A percentile compares a stretch with the other conserved stretches of the same genome.
Conservation (phyloP, 1,139 yeast genomes). For the Blastobotrys capitulatus region DNA sequence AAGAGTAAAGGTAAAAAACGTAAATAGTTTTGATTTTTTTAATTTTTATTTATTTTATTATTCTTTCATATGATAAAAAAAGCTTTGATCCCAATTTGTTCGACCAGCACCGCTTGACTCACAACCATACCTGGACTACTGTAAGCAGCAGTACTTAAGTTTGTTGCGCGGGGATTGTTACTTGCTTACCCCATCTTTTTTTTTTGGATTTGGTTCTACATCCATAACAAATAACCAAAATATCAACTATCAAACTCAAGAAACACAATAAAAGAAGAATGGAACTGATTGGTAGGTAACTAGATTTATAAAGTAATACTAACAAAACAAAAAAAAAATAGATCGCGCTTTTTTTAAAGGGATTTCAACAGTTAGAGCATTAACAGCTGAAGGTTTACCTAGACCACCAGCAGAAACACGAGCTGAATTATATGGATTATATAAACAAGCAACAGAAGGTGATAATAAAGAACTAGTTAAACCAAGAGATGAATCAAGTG, state of each 20-base stretch:
- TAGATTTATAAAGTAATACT: neutral
- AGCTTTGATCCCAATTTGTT: neutral
- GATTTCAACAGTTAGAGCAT: conserved; percentile 67
- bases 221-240: too few relatives aligned
- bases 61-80: too few relatives aligned
- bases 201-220: too few relatives aligned
- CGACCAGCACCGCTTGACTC: too few relatives aligned
- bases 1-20: neutral
- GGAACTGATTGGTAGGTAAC: conserved; percentile 4
- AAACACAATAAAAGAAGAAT: neutral
- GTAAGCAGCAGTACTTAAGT: too few relatives aligned
- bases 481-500: conserved; percentile 3
- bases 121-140: too few relatives aligned
- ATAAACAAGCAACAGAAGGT: conserved; percentile 82
- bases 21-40: neutral
- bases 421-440: conserved; percentile 68
- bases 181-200: too few relatives aligned
- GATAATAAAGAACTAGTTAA: conserved; percentile 48
- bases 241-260: too few relatives aligned
- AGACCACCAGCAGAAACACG: conserved; percentile 76
- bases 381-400: conserved; percentile 66
- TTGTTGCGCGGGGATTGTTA: too few relatives aligned
- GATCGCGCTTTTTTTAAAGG: conserved; percentile 81
- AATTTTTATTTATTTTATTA: neutral
- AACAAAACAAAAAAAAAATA: conserved; percentile 18